These are phyloP conservation scores for Guyanaporus albipodus DNA, from an alignment of 768 basidiomycete genomes.

Conservation along the genomic window DNA sequence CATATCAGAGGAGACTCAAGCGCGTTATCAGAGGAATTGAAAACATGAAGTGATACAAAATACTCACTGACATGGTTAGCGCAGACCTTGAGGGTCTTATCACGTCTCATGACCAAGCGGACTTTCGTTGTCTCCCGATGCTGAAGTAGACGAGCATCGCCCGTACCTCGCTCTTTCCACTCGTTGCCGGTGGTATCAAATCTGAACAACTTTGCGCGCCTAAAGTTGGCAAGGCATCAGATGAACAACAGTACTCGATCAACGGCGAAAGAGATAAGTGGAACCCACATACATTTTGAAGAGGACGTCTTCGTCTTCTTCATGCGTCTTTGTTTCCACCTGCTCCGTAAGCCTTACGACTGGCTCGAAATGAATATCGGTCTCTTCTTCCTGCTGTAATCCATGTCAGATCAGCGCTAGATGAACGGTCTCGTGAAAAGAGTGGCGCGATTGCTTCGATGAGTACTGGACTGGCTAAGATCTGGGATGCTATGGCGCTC, in stretches of 20 bases:
- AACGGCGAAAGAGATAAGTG: not conserved
- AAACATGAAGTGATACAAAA: not conserved
- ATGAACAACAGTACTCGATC: conserved; percentile 4
- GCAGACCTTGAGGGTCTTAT: conserved; percentile 99
- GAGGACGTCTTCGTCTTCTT: conserved; percentile 88
- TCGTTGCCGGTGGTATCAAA: conserved; percentile 75
- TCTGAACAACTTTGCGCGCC: conserved; percentile 98
- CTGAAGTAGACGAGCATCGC: conserved; percentile 87
- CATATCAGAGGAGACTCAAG: conserved; percentile 83
- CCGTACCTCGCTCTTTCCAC: conserved; percentile 99
- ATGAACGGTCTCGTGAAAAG: conserved; percentile 19
- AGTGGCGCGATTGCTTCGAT: conserved; percentile 31
- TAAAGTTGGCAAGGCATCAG: conserved; percentile 35
- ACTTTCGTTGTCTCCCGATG: conserved; percentile 90
- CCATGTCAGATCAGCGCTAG: conserved; percentile 25
- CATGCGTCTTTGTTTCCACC: conserved; percentile 90
- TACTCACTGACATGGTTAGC: conserved; percentile 90
- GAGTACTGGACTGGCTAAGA: conserved; percentile 1
- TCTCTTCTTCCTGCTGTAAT: conserved; percentile 59
- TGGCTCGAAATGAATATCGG: conserved; percentile 91
- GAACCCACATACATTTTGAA: conserved; percentile 86
- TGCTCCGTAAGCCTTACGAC: conserved; percentile 95
- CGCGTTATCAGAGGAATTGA: conserved; percentile 3
- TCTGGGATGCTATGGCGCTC: not conserved
- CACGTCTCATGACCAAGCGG: conserved; percentile 97